A percentile compares a stretch with the other conserved stretches of the same genome.
Conservation (phyloP, 2,329 filamentous ascomycete genomes). For the Talaromyces albobiverticillius region DNA sequence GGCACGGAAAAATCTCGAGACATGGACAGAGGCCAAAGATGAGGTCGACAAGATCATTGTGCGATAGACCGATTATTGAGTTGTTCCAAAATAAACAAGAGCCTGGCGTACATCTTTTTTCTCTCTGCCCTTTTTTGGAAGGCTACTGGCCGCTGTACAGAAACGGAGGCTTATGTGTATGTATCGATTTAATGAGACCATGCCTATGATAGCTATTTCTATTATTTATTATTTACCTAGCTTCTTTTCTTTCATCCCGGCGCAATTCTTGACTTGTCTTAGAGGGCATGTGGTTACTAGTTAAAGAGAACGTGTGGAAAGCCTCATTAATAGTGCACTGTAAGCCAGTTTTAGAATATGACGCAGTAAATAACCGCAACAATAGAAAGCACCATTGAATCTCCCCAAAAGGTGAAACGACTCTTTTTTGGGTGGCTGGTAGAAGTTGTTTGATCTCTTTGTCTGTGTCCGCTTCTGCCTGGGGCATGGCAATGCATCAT, state of each 20-base stretch:
- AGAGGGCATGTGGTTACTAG: too few relatives aligned
- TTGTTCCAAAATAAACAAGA: background rate
- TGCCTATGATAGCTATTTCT: slow-evolving; percentile 3
- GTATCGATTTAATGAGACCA: slow-evolving; percentile 10
- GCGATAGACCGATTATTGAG: slow-evolving; percentile 24
- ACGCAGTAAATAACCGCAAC: too few relatives aligned
- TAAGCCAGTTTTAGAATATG: background rate
- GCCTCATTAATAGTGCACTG: too few relatives aligned
- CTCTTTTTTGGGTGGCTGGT: too few relatives aligned
- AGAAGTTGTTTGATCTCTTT: too few relatives aligned
- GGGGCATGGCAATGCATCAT: too few relatives aligned
- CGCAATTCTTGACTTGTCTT: background rate
- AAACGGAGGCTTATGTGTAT: slow-evolving; percentile 3
- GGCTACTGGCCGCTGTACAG: background rate
- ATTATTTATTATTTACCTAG: background rate
- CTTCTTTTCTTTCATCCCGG: background rate
- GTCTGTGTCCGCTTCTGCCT: too few relatives aligned
- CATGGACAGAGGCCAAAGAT: slow-evolving; percentile 84
- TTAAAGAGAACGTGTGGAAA: too few relatives aligned
- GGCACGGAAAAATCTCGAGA: slow-evolving; percentile 86
- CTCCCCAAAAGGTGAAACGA: too few relatives aligned
- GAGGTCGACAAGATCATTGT: slow-evolving; percentile 82
- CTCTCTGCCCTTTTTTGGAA: background rate
- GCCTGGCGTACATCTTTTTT: background rate
- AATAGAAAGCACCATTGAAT: too few relatives aligned